phyloP scores from a whole-genome alignment of 768 basidiomycete species.

The Collybiopsis confluens region DNA sequence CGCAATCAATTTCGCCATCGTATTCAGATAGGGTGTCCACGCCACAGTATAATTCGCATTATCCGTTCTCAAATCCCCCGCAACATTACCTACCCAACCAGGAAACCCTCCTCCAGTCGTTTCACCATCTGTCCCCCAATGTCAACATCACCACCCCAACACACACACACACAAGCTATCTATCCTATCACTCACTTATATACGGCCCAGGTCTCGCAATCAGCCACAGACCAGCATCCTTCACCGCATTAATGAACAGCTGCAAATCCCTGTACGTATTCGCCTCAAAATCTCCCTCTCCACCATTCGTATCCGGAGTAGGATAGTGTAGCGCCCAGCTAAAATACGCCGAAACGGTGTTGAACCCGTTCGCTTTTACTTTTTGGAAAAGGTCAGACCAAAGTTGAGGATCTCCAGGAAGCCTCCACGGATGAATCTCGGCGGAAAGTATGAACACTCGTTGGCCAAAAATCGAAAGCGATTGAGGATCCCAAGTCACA shows the following conservation, averaged over 20 bases:
- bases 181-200: slow-evolving; percentile 34
- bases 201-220: slow-evolving; percentile 54
- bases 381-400: slow-evolving; percentile 64
- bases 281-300: slow-evolving; percentile 43
- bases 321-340: slow-evolving; percentile 58
- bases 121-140: slow-evolving; percentile 45
- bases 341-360: slow-evolving; percentile 56
- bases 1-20: slow-evolving; percentile 44
- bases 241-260: slow-evolving; percentile 46
- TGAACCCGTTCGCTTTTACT: slow-evolving; percentile 57
- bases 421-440: slow-evolving; percentile 60
- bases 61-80: slow-evolving; percentile 44
- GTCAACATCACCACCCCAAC: no score
- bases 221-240: slow-evolving; percentile 51
- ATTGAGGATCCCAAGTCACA: slow-evolving; percentile 59
- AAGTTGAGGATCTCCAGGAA: slow-evolving; percentile 45
- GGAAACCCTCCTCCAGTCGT: slow-evolving; percentile 56
- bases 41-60: slow-evolving; percentile 44
- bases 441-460: slow-evolving; percentile 56
- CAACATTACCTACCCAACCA: slow-evolving; percentile 54
- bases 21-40: slow-evolving; percentile 54
- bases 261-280: slow-evolving; percentile 51
- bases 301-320: slow-evolving; percentile 36
- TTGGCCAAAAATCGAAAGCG: slow-evolving; percentile 53
- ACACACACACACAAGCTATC: no score